Base-by-base conservation (phyloP, 1,284 basidiomycete species). In the Earliella scabrosa region DNA sequence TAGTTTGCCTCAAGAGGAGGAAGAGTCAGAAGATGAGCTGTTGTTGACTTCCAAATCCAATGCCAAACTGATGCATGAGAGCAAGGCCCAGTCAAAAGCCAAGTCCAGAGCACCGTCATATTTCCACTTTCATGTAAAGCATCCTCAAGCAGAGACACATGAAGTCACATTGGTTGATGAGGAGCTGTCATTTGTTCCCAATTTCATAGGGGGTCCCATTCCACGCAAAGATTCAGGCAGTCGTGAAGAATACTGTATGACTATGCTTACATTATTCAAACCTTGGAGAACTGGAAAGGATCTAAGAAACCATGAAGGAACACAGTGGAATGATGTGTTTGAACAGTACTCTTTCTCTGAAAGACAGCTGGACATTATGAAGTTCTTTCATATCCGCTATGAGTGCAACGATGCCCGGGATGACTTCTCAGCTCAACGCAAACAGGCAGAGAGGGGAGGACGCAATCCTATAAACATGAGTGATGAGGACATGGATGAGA, bases 371-470 rank as follows among this genome's bases (percentile, higher is more conserved):
- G 27, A 46, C 2, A 13, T 34, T 29, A 46, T 14, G 9, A n/a
- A n/a, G n/a, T n/a, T n/a, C n/a, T n/a, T n/a, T n/a, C n/a, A n/a
- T n/a, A n/a, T n/a, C n/a, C n/a, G 34, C 2, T 53, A 53, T 23
- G 44, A 53, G 21, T 53, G 51, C 26, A 45, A 38, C 29, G 44
- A 53, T 40, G 51, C 51, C 13, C 14, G 51, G 39, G 51, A 53
- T 21, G 51, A 53, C 44, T 53, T 36, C 18, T 39, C 41, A 1
- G 51, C 43, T 11, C 4, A 57, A 56, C 5, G 32, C 48, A 24
- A 35, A 29, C 20, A 26, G 20, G 13, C 23, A 39, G 48, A 40
- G 26, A 50, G 31, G n/a, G 32, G 32, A 4, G 9, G 32, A 9
- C 13, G 23, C 7, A 2, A 43, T 11, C 13, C 4, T 8, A 6